phyloP scores from a whole-genome alignment of 192 early-diverging fungal genomes.

The Allomyces macrogynus region DNA sequence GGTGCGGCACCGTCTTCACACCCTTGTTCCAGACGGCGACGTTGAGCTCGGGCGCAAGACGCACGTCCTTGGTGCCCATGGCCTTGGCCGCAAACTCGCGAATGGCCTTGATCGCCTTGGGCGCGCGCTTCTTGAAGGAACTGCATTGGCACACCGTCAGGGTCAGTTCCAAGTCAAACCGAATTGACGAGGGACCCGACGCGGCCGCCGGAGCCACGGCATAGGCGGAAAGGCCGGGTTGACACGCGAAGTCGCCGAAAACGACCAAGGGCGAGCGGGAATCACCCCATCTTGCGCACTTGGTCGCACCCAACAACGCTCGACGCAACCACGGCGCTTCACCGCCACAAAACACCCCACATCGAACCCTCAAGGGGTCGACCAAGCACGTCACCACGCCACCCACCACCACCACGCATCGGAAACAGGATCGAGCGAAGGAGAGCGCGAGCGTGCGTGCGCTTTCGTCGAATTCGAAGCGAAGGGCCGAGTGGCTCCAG shows the following conservation, averaged over 20 bases:
- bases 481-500: no score
- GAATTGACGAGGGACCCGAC: neutral
- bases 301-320: no score
- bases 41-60: slow-evolving; percentile 88
- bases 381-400: no score
- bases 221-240: neutral
- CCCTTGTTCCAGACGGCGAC: slow-evolving; percentile 85
- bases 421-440: neutral
- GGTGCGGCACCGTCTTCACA: slow-evolving; percentile 83
- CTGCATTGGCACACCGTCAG: slow-evolving; percentile 14
- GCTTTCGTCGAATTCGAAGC: neutral
- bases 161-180: neutral
- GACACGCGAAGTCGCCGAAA: neutral
- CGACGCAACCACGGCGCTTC: no score
- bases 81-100: slow-evolving; percentile 70
- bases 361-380: no score
- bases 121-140: slow-evolving; percentile 93
- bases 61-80: slow-evolving; percentile 94
- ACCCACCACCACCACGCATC: neutral
- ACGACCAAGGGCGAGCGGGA: neutral
- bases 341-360: no score
- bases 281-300: no score
- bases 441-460: neutral
- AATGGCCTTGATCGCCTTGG: slow-evolving; percentile 84
- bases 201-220: neutral